phyloP scores from a whole-genome alignment of 495 filamentous ascomycete genomes.

The Chaetomium cochliodes region DNA sequence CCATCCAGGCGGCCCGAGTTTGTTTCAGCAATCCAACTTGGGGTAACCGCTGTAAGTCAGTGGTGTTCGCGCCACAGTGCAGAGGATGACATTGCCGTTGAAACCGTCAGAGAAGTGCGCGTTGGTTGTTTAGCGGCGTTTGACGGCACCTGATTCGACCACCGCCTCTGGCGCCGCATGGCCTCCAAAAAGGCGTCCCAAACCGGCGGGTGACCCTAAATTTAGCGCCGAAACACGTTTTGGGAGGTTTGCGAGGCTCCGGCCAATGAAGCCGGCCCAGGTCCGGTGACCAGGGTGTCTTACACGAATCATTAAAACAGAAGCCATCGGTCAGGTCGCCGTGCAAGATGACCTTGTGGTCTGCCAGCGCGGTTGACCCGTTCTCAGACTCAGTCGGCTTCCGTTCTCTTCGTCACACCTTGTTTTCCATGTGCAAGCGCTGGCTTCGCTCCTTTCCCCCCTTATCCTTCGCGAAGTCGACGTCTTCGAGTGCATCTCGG shows the following conservation, averaged over 20 bases:
- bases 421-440: neutral
- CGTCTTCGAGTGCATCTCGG: neutral
- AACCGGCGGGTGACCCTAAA: slow-evolving; percentile 23
- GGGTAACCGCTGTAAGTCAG: slow-evolving; percentile 1
- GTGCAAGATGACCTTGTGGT: slow-evolving; percentile 18
- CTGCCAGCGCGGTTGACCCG: slow-evolving; percentile 14
- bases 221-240: slow-evolving; percentile 24
- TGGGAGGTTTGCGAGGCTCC: slow-evolving; percentile 6
- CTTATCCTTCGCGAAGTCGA: neutral
- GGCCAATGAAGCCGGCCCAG: slow-evolving; percentile 11
- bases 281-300: slow-evolving; percentile 21
- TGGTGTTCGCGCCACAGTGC: slow-evolving; percentile 10
- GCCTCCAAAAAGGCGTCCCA: slow-evolving; percentile 13
- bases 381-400: neutral
- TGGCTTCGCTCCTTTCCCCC: neutral
- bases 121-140: slow-evolving; percentile 14
- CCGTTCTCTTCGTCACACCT: neutral
- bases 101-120: slow-evolving; percentile 7
- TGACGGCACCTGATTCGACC: slow-evolving; percentile 14
- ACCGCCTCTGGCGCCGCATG: slow-evolving; percentile 15
- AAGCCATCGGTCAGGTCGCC: slow-evolving; percentile 20
- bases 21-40: neutral
- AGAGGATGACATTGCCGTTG: neutral
- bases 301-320: slow-evolving; percentile 17
- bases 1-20: neutral